A percentile compares a stretch with the other conserved stretches of the same genome.
Conservation (phyloP, 164 flowering plant genomes). For the Cinnamomum chago region DNA sequence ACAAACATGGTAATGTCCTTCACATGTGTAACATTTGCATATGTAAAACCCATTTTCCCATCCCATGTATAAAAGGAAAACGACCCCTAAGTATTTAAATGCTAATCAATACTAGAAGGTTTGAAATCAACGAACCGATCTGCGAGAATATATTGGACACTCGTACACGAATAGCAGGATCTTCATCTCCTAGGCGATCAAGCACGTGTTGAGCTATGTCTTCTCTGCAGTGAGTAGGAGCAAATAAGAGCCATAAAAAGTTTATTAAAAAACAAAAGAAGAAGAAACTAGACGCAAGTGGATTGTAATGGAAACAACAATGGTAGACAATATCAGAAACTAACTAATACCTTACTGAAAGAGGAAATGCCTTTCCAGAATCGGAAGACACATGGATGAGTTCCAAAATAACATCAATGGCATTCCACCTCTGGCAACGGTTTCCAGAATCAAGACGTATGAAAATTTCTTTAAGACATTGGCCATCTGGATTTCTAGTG, state of each 20-base stretch:
- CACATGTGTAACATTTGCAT: no score
- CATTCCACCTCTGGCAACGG: constrained; percentile 55
- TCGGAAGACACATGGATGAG: constrained; percentile 38
- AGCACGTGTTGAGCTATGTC: constrained; percentile 51
- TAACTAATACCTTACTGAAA: constrained; percentile 37
- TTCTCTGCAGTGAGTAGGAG: constrained; percentile 39
- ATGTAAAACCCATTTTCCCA: no score
- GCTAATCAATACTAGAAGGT: not conserved
- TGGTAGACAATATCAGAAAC: not conserved
- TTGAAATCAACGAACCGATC: constrained; percentile 44
- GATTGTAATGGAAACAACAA: not conserved
- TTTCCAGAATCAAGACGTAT: constrained; percentile 39
- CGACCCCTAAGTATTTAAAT: no score
- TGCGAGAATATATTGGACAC: constrained; percentile 48
- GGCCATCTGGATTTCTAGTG: constrained; percentile 43
- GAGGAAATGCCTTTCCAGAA: constrained; percentile 32
- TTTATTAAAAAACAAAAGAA: not conserved
- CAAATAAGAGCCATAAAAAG: not conserved
- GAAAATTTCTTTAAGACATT: constrained; percentile 55
- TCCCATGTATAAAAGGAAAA: no score
- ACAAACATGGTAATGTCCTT: no score
- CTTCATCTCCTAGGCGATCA: constrained; percentile 56
- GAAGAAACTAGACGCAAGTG: not conserved
- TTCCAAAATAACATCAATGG: constrained; percentile 61
- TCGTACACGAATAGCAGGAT: constrained; percentile 35